Evolutionary conservation across 2,329 filamentous ascomycete species (phyloP), one percentile per base, ranked within the genome.

Genomic region (Acephala macrosclerotiorum): DNA sequence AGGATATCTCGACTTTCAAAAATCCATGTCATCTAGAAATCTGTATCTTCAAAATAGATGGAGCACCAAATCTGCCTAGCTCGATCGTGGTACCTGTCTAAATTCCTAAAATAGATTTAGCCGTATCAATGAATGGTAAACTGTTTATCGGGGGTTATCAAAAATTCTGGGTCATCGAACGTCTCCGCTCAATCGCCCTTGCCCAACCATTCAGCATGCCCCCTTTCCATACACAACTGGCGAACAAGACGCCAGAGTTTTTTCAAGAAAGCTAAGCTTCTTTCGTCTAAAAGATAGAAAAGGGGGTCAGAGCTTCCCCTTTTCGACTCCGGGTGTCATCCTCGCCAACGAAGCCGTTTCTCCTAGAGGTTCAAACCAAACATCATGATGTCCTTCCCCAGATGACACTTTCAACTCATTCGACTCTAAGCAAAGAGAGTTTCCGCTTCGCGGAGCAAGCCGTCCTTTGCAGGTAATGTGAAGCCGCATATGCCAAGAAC

Each of bases 51-150:
- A 22, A 53, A 14, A 18, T 26, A 22, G n/a, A 47, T 59, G 57
- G 25, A 47, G 20, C 40, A 47, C 14, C 56, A 18, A 45, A 16
- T 42, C 47, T 36, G 29, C n/a, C 59, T 61, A 61, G 59, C 26
- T 61, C 33, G 5, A 29, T 33, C 20, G 20, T 20, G 36, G 60
- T 65, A 58, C 58, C 58, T 65, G 63, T 58, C 58, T 38, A 53
- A 26, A 33, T 8, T 53, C 49, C 25, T 1, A 53, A 53, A 53
- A 53, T 53, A 53, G 49, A 53, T 53, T 33, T 53, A 29, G 49
- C 49, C 49, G 49, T 53, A 53, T 53, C 49, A 33, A 14, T 25
- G 26, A 53, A 25, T 33, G 49, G 49, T 11, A 18, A 51, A 47
- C 26, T 26, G 49, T 53, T 53, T 11, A 53, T 53, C 25, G 49